Evolutionary conservation across 768 basidiomycete species (phyloP).

Genomic region (Termitomyces sp.): DNA sequence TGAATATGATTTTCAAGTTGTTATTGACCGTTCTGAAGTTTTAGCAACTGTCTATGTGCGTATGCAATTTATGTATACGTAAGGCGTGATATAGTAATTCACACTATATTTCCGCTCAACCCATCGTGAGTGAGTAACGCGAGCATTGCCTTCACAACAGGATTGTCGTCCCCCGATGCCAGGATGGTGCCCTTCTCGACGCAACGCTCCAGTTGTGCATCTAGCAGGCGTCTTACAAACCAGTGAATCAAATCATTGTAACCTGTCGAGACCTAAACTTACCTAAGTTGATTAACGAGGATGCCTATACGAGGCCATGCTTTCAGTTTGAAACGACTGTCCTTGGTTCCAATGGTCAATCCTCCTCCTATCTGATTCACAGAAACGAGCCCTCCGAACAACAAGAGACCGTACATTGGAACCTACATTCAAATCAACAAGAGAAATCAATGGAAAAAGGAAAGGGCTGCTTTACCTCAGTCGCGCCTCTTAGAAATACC

Average conservation of each 20-base stretch:
- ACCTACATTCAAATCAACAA: constrained; percentile 39
- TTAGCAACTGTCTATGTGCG: not conserved
- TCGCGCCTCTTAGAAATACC: constrained; percentile 82
- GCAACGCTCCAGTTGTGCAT: constrained; percentile 59
- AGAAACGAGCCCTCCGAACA: constrained; percentile 79
- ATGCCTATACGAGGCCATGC: constrained; percentile 92
- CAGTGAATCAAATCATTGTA: not conserved
- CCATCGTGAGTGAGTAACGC: constrained; percentile 21
- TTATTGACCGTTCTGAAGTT: not conserved
- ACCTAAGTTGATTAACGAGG: constrained; percentile 84
- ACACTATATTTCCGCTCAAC: constrained; percentile 8
- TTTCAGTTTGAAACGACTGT: constrained; percentile 55
- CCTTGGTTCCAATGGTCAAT: constrained; percentile 54
- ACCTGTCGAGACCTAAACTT: constrained; percentile 14
- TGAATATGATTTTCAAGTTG: too few species aligned
- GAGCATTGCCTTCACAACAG: constrained; percentile 43
- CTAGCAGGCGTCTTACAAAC: constrained; percentile 55
- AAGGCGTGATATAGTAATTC: too few species aligned
- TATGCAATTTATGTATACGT: not conserved
- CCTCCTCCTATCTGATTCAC: constrained; percentile 84
- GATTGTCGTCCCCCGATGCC: constrained; percentile 43
- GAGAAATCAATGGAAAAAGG: not conserved
- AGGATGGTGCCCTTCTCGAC: constrained; percentile 60
- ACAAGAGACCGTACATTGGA: constrained; percentile 80
- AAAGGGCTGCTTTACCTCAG: constrained; percentile 54